A percentile compares a stretch with the other conserved stretches of the same genome.
phyloP scores from a whole-genome alignment of 805 yeast species.

The Pichia nakasei region DNA sequence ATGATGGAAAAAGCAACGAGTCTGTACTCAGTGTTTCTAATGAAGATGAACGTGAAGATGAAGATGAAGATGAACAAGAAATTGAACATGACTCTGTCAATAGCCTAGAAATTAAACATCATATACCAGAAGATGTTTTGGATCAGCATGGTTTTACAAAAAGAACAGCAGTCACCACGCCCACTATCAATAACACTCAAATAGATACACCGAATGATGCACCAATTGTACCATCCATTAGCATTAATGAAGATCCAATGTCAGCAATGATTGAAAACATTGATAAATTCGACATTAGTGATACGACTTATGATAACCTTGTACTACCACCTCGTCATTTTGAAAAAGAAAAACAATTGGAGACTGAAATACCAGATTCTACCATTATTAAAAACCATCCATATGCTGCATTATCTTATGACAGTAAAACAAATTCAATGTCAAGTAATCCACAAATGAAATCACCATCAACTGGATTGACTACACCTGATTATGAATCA shows the following conservation, averaged over 20 bases:
- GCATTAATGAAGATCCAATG: not conserved
- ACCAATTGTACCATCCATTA: not conserved
- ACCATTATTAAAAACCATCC: not conserved
- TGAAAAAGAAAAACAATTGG: not conserved
- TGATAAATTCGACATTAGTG: not conserved
- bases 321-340: slow-evolving; percentile 6
- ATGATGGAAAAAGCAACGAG: no score
- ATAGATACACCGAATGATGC: not conserved
- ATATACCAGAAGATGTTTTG: not conserved
- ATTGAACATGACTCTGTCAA: not conserved
- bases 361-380: not conserved
- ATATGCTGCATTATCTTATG: slow-evolving; percentile 2
- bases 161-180: slow-evolving; percentile 16
- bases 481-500: slow-evolving; percentile 3
- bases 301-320: not conserved
- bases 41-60: no score
- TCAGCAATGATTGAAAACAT: not conserved
- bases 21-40: no score
- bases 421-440: not conserved
- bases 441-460: not conserved
- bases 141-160: slow-evolving; percentile 13
- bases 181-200: slow-evolving; percentile 7
- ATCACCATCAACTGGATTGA: slow-evolving; percentile 1
- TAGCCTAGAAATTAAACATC: not conserved
- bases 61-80: not conserved